Evolutionary conservation across 768 basidiomycete species (phyloP).

Genomic region (Amanita inopinata): DNA sequence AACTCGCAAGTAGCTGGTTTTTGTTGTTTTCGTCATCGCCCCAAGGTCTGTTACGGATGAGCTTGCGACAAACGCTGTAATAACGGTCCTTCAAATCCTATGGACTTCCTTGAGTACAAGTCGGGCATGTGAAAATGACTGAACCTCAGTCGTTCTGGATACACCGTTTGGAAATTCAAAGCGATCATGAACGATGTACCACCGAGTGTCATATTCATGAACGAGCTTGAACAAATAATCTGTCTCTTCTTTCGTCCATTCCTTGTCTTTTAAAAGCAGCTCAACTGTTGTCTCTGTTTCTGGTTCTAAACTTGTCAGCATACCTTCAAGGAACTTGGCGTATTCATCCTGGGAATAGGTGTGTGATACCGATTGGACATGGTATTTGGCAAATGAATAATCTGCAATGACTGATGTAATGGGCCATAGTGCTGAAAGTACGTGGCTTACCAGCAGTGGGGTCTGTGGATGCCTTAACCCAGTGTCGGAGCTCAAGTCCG

Average conservation of each 20-base stretch:
- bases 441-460: slow-evolving; percentile 39
- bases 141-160: slow-evolving; percentile 61
- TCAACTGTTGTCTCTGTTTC: neutral
- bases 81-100: slow-evolving; percentile 94
- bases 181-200: slow-evolving; percentile 85
- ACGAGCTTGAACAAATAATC: slow-evolving; percentile 82
- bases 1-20: slow-evolving; percentile 55
- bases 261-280: slow-evolving; percentile 38
- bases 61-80: slow-evolving; percentile 81
- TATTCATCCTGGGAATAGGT: slow-evolving; percentile 87
- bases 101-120: slow-evolving; percentile 4
- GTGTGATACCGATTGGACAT: slow-evolving; percentile 53
- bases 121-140: neutral
- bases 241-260: slow-evolving; percentile 92
- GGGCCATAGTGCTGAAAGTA: neutral
- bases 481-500: slow-evolving; percentile 66
- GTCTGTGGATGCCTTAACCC: slow-evolving; percentile 60
- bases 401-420: slow-evolving; percentile 28
- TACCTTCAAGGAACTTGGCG: slow-evolving; percentile 65
- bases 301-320: slow-evolving; percentile 13
- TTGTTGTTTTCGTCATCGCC: slow-evolving; percentile 71
- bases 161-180: slow-evolving; percentile 63
- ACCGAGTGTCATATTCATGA: slow-evolving; percentile 77
- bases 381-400: slow-evolving; percentile 80
- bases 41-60: slow-evolving; percentile 80